Base-by-base conservation (phyloP, 331 rosid species). In the Quercus tomentella region DNA sequence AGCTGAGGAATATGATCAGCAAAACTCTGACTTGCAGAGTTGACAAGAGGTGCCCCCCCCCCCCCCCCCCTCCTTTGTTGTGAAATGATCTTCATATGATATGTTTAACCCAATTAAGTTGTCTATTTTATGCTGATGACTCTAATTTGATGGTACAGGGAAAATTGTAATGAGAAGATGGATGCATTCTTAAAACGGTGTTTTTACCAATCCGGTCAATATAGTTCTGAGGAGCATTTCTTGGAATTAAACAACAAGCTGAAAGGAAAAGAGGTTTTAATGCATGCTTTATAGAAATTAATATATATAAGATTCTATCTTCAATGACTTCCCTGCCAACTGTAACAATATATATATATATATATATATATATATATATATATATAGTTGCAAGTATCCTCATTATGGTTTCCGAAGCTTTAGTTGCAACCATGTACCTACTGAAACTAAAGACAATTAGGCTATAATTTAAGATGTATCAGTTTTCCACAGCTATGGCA, bases 121-220 rank as follows among this genome's bases (percentile, higher is more conserved):
- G 61, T 73, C 43, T 41, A 37, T 61, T 80, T 76, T 84, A 28
- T 56, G 66, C 52, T 67, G 52, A 67, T 35, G 33, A 75, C 72
- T 35, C 67, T 79, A 80, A 82, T 76, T 65, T 9, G 26, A 74
- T 79, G 74, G 74, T 62, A 25, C 85, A 95, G 98, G 86, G 98
- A 80, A 81, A 93, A 93, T 72, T 95, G 97, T 58, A 92, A 89
- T 80, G 94, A 93, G 79, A 93, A 95, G 83, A 93, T 95, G 97
- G 91, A 88, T 70, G 83, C 81, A 43, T 95, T 95, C 85, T 87
- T 93, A 75, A 88, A 84, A 81, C 84, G 94, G 83, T 95, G 99
- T 68, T 95, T 91, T 84, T 95, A 95, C 87, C 97, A 93, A 66
- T 92, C 96, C 72, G 98, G 99, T 73, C 89, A 87, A 74, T 95